These are phyloP conservation scores for Sisymbrium irio DNA, from an alignment of 345 rosid genomes.

Conservation along the genomic window DNA sequence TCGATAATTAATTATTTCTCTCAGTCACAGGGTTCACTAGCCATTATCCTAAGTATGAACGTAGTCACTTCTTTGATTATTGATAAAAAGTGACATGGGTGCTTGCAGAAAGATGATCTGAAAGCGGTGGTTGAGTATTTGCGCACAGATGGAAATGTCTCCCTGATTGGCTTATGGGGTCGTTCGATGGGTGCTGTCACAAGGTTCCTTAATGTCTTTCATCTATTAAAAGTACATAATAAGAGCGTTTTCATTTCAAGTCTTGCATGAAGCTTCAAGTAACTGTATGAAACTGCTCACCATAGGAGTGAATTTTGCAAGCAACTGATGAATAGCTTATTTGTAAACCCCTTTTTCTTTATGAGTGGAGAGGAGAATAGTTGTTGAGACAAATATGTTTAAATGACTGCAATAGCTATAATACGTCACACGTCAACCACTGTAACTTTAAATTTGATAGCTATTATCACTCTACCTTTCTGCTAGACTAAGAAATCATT, in stretches of 20 bases:
- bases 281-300: not conserved
- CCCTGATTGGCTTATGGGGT: constrained; percentile 96
- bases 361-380: not conserved
- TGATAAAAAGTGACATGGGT: not conserved
- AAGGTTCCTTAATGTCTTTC: constrained; percentile 45
- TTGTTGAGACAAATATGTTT: not conserved
- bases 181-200: constrained; percentile 98
- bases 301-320: too few relatives aligned
- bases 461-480: not conserved
- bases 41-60: not conserved
- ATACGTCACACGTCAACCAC: not conserved
- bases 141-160: constrained; percentile 82
- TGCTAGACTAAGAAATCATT: not conserved
- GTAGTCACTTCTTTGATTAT: not conserved
- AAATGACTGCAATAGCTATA: not conserved
- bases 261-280: not conserved
- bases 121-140: constrained; percentile 80
- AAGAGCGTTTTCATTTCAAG: constrained; percentile 38
- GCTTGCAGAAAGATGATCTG: constrained; percentile 82
- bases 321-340: not conserved
- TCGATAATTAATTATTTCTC: not conserved
- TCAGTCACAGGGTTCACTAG: not conserved
- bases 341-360: not conserved
- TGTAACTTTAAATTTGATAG: not conserved
- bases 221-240: not conserved